Conservation (phyloP, 352 stramenopile species). For the Pythium phragmitis region DNA sequence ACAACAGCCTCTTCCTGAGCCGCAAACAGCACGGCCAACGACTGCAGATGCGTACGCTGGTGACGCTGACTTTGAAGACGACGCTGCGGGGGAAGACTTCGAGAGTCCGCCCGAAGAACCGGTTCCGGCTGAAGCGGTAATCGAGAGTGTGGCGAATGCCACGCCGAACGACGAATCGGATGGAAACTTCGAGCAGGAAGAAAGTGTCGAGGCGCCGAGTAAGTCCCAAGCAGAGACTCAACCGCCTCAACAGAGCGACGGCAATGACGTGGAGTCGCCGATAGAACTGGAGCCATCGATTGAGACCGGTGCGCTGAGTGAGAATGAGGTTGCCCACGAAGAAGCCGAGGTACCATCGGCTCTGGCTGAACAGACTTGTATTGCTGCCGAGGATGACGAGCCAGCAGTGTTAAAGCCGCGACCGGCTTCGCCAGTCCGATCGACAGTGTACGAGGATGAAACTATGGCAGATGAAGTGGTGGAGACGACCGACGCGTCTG, state of each 20-base stretch:
- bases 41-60: conserved; percentile 32
- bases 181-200: not conserved
- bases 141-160: not conserved
- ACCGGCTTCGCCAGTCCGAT: not conserved
- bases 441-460: not conserved
- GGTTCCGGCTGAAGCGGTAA: not conserved
- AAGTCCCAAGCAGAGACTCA: not conserved
- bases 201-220: not conserved
- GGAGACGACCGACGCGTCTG: not conserved
- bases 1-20: not conserved
- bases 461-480: conserved; percentile 1
- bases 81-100: not conserved
- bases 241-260: not conserved
- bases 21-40: not conserved
- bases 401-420: not conserved
- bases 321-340: not conserved
- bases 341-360: not conserved
- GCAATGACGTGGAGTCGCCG: no score
- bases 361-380: not conserved
- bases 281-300: not conserved
- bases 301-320: not conserved
- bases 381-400: not conserved
- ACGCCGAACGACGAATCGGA: not conserved
- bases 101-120: not conserved
- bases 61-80: conserved; percentile 32